Evolutionary conservation across 192 early-diverging fungal species (phyloP).

Genomic region (Geranomyces michiganensis): DNA sequence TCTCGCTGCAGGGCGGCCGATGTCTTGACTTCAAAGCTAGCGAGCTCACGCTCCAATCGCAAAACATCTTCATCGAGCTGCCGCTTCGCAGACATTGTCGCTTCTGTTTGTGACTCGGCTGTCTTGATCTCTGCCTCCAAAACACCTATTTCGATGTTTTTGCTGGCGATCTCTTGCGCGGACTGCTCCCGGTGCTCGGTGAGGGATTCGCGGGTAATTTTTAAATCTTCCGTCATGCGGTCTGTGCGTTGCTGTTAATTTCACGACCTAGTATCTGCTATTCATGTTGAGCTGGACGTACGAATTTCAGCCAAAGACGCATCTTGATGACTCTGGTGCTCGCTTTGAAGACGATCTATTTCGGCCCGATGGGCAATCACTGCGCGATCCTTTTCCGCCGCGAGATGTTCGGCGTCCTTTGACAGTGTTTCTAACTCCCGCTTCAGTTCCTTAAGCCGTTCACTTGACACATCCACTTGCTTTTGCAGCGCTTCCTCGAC

Average conservation of each 20-base stretch:
- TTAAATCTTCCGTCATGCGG: no score
- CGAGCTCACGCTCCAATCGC: neutral
- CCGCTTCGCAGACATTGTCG: neutral
- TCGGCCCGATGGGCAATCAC: no score
- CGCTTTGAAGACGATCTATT: no score
- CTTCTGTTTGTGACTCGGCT: neutral
- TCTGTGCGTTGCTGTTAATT: no score
- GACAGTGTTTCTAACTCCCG: neutral
- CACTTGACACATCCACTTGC: neutral
- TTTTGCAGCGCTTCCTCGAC: neutral
- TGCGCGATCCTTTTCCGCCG: no score
- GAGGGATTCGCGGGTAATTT: no score
- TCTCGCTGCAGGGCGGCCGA: neutral
- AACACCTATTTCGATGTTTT: neutral
- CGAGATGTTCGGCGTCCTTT: no score
- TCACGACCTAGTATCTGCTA: no score
- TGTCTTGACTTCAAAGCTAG: neutral
- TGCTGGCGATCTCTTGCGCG: neutral
- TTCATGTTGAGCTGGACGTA: no score
- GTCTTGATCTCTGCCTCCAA: slow-evolving; percentile 15
- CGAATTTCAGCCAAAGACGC: no score
- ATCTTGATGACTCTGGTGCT: no score
- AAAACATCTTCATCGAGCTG: slow-evolving; percentile 13
- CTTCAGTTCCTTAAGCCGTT: neutral
- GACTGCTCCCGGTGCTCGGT: no score